Percentiles rank a stretch among this genome's conserved stretches.
Evolutionary conservation across 1,139 yeast genomes (phyloP).

Genomic region (Geotrichum australiense): DNA sequence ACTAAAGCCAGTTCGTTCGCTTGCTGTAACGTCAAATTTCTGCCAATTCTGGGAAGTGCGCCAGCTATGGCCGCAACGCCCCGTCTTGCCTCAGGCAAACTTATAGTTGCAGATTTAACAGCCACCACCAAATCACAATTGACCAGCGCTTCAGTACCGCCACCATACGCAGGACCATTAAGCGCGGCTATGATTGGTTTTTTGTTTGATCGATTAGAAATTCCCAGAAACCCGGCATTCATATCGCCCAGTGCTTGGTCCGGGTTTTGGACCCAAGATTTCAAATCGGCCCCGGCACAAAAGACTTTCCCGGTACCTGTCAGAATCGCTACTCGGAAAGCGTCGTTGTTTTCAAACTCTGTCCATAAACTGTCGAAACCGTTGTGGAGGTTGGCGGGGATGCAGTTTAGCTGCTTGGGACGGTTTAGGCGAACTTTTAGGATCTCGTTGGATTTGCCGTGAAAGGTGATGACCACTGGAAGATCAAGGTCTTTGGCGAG

Average conservation of each 20-base stretch:
- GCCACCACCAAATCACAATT: constrained; percentile 33
- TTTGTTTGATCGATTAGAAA: constrained; percentile 27
- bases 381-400: constrained; percentile 35
- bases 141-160: constrained; percentile 32
- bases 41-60: constrained; percentile 31
- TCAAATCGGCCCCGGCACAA: constrained; percentile 60
- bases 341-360: constrained; percentile 40
- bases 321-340: constrained; percentile 40
- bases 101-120: constrained; percentile 24
- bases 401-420: constrained; percentile 56
- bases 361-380: constrained; percentile 48
- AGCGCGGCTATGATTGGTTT: constrained; percentile 33
- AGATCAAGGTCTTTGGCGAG: constrained; percentile 7
- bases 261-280: constrained; percentile 21
- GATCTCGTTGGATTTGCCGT: constrained; percentile 17
- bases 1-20: constrained; percentile 30
- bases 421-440: constrained; percentile 50
- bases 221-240: constrained; percentile 28
- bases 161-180: constrained; percentile 32
- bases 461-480: constrained; percentile 15
- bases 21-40: constrained; percentile 27
- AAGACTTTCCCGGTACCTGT: constrained; percentile 54
- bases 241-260: neutral
- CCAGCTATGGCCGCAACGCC: constrained; percentile 33
- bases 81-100: constrained; percentile 31